Conservation (phyloP, 495 filamentous ascomycete species). For the Chaetomium fimeti region DNA sequence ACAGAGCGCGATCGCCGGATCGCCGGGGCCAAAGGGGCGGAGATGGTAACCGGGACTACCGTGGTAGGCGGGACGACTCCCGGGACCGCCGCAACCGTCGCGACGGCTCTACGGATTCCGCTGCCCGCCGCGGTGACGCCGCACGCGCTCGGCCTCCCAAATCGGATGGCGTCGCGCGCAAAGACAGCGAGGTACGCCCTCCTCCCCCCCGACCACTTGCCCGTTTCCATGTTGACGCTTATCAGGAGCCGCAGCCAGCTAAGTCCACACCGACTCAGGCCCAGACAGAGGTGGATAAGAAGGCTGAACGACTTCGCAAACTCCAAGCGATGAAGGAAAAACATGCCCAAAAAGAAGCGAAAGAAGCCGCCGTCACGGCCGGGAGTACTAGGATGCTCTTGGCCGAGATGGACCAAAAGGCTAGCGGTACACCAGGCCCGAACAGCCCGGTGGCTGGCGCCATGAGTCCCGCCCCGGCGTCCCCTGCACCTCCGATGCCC, state of each 20-base stretch:
- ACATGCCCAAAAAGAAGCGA: conserved; percentile 74
- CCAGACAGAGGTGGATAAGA: conserved; percentile 77
- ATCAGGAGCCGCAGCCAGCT: conserved; percentile 35
- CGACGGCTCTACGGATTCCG: conserved; percentile 76
- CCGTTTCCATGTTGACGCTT: conserved; percentile 22
- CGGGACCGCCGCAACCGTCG: conserved; percentile 69
- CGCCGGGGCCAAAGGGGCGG: conserved; percentile 53
- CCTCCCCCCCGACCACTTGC: conserved; percentile 18
- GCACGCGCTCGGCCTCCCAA: conserved; percentile 55
- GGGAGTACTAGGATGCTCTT: conserved; percentile 65
- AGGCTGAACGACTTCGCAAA: conserved; percentile 78
- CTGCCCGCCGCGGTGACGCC: conserved; percentile 65
- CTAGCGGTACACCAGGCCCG: conserved; percentile 48
- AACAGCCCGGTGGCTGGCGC: conserved; percentile 54
- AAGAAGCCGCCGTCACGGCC: conserved; percentile 65
- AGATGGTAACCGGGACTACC: conserved; percentile 64
- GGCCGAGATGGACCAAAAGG: conserved; percentile 73
- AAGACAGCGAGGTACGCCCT: conserved; percentile 50
- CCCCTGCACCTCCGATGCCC: conserved; percentile 44
- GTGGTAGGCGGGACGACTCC: conserved; percentile 76
- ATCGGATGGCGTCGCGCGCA: conserved; percentile 45
- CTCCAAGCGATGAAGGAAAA: conserved; percentile 92
- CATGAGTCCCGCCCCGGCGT: conserved; percentile 54
- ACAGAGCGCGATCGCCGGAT: conserved; percentile 43
- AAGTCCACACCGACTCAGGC: conserved; percentile 55